Percentiles rank a stretch among this genome's conserved stretches.
Conservation (phyloP, 129 eudicot species). For the Lactuca sativa region DNA sequence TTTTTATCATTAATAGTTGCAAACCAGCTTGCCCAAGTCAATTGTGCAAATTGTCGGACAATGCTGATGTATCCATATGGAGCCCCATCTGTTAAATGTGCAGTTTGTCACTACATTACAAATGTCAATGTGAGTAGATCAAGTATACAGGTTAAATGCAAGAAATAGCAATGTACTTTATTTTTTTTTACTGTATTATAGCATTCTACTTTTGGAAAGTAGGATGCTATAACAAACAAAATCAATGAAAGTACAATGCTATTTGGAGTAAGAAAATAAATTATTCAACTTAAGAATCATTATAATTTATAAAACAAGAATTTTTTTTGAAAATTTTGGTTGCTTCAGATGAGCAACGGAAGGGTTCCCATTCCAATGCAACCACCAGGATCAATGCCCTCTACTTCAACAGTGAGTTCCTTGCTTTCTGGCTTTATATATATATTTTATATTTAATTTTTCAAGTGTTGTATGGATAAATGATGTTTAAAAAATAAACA, state of each 20-base stretch:
- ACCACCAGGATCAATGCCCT: constrained; percentile 31
- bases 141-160: too few relatives aligned
- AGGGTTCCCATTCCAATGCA: constrained; percentile 51
- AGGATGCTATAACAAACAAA: background rate
- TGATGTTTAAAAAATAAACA: background rate
- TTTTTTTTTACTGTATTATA: too few relatives aligned
- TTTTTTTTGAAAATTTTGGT: constrained; percentile 1
- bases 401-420: constrained; percentile 52
- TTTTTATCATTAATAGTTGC: constrained; percentile 31
- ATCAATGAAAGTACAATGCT: background rate
- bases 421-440: constrained; percentile 1
- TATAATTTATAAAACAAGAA: background rate
- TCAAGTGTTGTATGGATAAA: background rate
- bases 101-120: constrained; percentile 73
- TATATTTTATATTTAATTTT: background rate
- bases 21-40: constrained; percentile 70
- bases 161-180: too few relatives aligned
- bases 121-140: constrained; percentile 54
- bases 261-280: background rate
- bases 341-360: constrained; percentile 47
- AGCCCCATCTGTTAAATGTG: constrained; percentile 82
- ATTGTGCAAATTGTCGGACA: constrained; percentile 72
- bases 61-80: constrained; percentile 81
- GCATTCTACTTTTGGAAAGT: background rate
- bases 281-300: constrained; percentile 5